Base-by-base conservation (phyloP, 2,329 filamentous ascomycete species). In the Graphium sp. region DNA sequence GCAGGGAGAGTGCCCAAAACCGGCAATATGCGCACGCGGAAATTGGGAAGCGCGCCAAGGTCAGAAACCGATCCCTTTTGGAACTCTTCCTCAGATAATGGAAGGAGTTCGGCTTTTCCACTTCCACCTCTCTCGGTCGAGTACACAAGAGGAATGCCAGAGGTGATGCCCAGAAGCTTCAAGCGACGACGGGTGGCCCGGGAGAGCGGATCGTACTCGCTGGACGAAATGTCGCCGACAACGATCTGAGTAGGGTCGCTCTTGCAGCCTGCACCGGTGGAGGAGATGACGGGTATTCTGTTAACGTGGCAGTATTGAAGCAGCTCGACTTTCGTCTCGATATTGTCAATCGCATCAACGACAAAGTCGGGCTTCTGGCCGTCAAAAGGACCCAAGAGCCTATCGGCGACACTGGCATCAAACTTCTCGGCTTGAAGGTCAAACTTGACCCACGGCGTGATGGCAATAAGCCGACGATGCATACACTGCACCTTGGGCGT, bases 281-380 rank as follows among this genome's bases (percentile, higher is more conserved):
- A 81, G 11, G 83, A 89, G 36, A 98, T 85, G 17, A 98, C 83
- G 1, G 73, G 76, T 16, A 95, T 58, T 2, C 65, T 60, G 45
- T 83, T 66, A 35, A 74, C 67, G 46, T 85, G 65, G 53, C 89
- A 98, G 54, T 91, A 92, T 42, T 83, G 74, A 22, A 98, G 61
- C 31, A 98, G 58, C 12, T 76, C 78, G 4, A 98, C 87, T 56
- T 98, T 98, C 30, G 83, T 92, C 29, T 93, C 82, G 36, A 98
- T 95, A 46, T 98, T 95, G 52, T 98, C 89, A 39, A 98, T 98
- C 14, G 87, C 91, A 52, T 98, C 89, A 20, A 98, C 71, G n/a
- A 98, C 73, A 44, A 76, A 98, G 41, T 87, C 77, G 2, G 85
- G 84, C 41, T 63, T 63, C 45, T 65, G 67, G 11, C 60, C 71